Evolutionary conservation across 2,329 filamentous ascomycete genomes (phyloP), one percentile per base, ranked within the genome.

Genomic region (Hymenoscyphus occultus): DNA sequence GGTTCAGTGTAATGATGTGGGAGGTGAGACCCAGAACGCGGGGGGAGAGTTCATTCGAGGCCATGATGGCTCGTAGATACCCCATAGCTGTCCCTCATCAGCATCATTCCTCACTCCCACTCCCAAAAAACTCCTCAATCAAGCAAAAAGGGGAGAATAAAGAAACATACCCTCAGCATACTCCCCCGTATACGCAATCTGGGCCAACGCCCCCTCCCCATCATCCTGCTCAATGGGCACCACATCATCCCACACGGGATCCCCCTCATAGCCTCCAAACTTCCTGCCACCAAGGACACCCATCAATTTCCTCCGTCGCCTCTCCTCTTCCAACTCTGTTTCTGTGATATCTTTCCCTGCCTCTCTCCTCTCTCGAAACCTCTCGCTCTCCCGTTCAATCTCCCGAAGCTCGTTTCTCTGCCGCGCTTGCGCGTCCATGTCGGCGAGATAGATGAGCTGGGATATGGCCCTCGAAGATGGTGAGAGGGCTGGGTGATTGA

Each of bases 31-130:
- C 84, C 56, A 99, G 83, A 42, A 88, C 90, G 59, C 95, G 86
- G 28, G 89, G 84, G 31, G 90, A 93, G 80, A 90, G 85, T 78
- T 99, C 95, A 75, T 96, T 90, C 59, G 82, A 83, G 14, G 91
- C 90, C 94, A 99, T 99, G 71, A 97, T 86, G 67, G 95, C 93
- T 67, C 95, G 90, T 62, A 99, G 86, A 78, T 98, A 99, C 56
- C 91, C 89, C 80, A 96, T 95, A 58, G 92, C 93, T 89, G 56
- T 48, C 22, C 14, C 35, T 3, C 45, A 51, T 51, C 12, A 51
- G 45, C n/a, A 51, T 22, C 3, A n/a, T 6, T 51, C 19, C n/a
- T 28, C 19, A 9, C n/a, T 9, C n/a, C 1, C n/a, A 51, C 3
- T 5, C 2, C n/a, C n/a, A 16, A 48, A 48, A 48, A 0, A 60